These are phyloP conservation scores for Schizochytrium sp. DNA, from an alignment of 108 stramenopile species.

Conservation along the genomic window DNA sequence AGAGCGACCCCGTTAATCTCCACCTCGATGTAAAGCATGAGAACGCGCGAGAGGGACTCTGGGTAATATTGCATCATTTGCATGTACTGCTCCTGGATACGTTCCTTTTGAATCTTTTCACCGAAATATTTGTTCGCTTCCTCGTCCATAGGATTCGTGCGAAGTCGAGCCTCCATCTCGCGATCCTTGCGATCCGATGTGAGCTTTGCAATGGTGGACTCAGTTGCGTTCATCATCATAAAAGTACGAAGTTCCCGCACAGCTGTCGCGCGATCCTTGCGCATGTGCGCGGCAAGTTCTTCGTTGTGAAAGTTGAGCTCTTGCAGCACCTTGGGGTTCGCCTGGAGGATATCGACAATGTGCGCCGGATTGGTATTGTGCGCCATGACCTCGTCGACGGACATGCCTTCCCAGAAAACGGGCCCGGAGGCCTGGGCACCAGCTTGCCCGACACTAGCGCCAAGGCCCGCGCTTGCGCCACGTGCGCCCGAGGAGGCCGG, in stretches of 20 bases:
- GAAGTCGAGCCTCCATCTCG: conserved; percentile 38
- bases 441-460: too few species aligned
- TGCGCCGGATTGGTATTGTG: conserved; percentile 63
- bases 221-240: conserved; percentile 52
- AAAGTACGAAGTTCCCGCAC: background rate
- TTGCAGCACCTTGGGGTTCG: conserved; percentile 59
- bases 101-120: conserved; percentile 46
- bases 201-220: conserved; percentile 36
- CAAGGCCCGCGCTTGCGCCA: background rate
- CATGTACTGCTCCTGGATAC: conserved; percentile 36
- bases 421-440: background rate
- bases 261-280: conserved; percentile 15
- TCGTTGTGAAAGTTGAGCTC: conserved; percentile 73
- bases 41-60: conserved; percentile 79
- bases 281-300: conserved; percentile 42
- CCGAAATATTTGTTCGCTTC: conserved; percentile 71
- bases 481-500: background rate
- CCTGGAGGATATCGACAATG: conserved; percentile 45
- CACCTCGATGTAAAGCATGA: conserved; percentile 91
- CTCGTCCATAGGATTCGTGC: conserved; percentile 62
- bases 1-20: conserved; percentile 67
- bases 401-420: conserved; percentile 66
- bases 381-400: conserved; percentile 61
- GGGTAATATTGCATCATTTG: conserved; percentile 80
- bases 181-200: conserved; percentile 28